Conservation (phyloP, 306 rosid genomes). For the Cucurbita maxima region DNA sequence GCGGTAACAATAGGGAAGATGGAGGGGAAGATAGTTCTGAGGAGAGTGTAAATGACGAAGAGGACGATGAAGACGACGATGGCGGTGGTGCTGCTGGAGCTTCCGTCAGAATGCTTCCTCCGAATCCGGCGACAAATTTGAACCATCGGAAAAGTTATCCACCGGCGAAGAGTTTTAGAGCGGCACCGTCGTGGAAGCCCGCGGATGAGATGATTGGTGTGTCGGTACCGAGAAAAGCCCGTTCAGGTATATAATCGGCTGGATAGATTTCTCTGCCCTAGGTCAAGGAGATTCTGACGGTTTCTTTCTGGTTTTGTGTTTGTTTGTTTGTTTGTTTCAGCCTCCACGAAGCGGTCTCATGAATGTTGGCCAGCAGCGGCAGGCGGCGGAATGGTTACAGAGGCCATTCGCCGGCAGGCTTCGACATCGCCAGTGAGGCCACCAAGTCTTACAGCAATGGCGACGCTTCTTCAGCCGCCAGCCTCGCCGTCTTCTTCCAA, state of each 20-base stretch:
- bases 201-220: constrained; percentile 98
- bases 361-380: constrained; percentile 72
- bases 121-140: constrained; percentile 41
- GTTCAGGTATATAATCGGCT: constrained; percentile 49
- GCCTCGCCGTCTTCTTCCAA: constrained; percentile 78
- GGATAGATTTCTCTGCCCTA: not conserved
- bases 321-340: constrained; percentile 20
- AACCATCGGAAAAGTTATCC: constrained; percentile 77
- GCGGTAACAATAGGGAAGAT: constrained; percentile 51
- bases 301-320: not conserved
- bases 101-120: constrained; percentile 77
- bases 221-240: constrained; percentile 81
- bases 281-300: not conserved
- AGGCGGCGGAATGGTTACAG: constrained; percentile 34
- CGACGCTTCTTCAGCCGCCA: constrained; percentile 29
- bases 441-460: constrained; percentile 17
- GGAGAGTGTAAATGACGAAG: constrained; percentile 80
- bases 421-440: constrained; percentile 76
- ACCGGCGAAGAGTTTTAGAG: constrained; percentile 54
- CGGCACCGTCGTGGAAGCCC: constrained; percentile 65
- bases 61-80: constrained; percentile 68
- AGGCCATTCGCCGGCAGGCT: constrained; percentile 51
- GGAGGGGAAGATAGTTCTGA: constrained; percentile 77
- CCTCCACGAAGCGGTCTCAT: constrained; percentile 79
- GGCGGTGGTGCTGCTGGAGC: constrained; percentile 15